Conservation (phyloP, 768 basidiomycete genomes). For the Leccinum incarnatum region DNA sequence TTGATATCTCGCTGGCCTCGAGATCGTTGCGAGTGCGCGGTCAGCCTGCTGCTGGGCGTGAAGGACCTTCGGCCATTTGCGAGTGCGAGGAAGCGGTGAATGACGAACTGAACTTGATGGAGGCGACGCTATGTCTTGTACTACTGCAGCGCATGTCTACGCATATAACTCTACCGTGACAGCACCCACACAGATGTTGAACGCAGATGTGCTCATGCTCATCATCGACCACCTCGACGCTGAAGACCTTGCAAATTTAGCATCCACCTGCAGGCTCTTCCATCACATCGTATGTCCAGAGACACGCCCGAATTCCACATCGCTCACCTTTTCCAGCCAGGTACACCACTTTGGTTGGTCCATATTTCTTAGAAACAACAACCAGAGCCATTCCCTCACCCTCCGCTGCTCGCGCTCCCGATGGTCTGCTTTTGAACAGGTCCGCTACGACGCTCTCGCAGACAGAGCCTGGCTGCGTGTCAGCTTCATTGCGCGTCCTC, state of each 20-base stretch:
- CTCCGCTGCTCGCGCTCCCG: slow-evolving; percentile 40
- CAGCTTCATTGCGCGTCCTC: slow-evolving; percentile 60
- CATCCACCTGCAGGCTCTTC: slow-evolving; percentile 29
- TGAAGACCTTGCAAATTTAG: slow-evolving; percentile 38
- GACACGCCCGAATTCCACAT: not conserved
- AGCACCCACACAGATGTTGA: no score
- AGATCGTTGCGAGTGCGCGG: no score
- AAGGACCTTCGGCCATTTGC: no score
- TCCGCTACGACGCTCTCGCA: slow-evolving; percentile 49
- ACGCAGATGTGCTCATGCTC: slow-evolving; percentile 57
- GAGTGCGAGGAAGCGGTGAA: no score
- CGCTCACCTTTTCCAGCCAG: slow-evolving; percentile 21
- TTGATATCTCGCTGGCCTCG: no score
- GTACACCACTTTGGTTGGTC: slow-evolving; percentile 62
- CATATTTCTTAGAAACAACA: slow-evolving; percentile 46
- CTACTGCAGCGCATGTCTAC: no score
- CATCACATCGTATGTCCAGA: slow-evolving; percentile 38
- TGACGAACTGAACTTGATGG: no score
- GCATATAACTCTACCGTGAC: no score
- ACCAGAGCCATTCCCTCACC: slow-evolving; percentile 48
- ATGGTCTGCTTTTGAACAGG: slow-evolving; percentile 46
- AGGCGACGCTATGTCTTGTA: no score
- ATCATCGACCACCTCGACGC: slow-evolving; percentile 46
- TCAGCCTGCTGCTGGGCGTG: no score
- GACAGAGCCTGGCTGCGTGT: slow-evolving; percentile 52